A percentile compares a stretch with the other conserved stretches of the same genome.
Conservation (phyloP, 768 basidiomycete species). For the Punctularia strigosozonata region DNA sequence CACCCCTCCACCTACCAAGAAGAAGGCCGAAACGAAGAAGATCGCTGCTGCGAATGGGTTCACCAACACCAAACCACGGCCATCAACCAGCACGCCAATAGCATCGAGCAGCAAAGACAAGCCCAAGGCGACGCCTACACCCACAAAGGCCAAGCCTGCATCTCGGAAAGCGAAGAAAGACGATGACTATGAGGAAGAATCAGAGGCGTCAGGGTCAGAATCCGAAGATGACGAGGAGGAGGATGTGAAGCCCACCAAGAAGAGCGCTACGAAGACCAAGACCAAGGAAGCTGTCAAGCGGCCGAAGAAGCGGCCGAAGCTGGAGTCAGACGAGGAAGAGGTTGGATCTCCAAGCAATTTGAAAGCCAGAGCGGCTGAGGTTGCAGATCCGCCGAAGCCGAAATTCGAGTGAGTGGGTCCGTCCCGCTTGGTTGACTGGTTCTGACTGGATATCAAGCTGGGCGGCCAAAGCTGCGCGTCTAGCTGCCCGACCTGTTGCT, state of each 20-base stretch:
- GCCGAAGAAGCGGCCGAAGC: slow-evolving; percentile 9
- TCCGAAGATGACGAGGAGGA: slow-evolving; percentile 1
- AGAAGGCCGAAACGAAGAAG: slow-evolving; percentile 4
- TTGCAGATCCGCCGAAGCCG: slow-evolving; percentile 17
- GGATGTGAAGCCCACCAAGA: slow-evolving; percentile 4
- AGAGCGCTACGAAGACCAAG: slow-evolving; percentile 10
- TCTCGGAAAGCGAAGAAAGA: slow-evolving; percentile 3
- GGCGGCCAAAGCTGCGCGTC: slow-evolving; percentile 46
- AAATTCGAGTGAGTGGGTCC: slow-evolving; percentile 22
- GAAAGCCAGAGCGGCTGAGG: slow-evolving; percentile 6
- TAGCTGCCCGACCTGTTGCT: slow-evolving; percentile 43
- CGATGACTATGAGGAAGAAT: background rate
- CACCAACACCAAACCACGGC: background rate
- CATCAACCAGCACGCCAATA: slow-evolving; percentile 11
- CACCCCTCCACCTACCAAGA: slow-evolving; percentile 6
- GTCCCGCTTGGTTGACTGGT: background rate
- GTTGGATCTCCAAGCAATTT: background rate
- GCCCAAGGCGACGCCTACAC: slow-evolving; percentile 9
- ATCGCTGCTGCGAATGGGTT: background rate
- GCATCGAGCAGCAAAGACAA: slow-evolving; percentile 12
- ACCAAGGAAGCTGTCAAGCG: slow-evolving; percentile 7
- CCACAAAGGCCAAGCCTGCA: slow-evolving; percentile 10
- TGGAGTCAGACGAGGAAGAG: slow-evolving; percentile 6
- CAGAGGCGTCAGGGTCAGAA: slow-evolving; percentile 1
- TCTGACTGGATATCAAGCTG: slow-evolving; percentile 21